These are phyloP conservation scores for Poa pratensis DNA, from an alignment of 176 grass and related monocot species.

Conservation along the genomic window DNA sequence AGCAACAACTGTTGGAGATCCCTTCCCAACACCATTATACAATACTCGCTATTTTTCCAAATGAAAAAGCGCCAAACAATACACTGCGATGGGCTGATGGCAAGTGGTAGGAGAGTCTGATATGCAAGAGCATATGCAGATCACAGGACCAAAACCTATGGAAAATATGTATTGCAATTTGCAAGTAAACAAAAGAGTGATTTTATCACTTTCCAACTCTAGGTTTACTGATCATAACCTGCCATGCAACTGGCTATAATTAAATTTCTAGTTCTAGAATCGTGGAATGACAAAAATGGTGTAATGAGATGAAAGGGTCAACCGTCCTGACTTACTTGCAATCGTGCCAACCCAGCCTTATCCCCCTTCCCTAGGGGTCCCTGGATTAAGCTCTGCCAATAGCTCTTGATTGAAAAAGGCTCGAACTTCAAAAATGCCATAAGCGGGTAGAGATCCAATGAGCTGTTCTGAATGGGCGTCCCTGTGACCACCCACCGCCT, in stretches of 20 bases:
- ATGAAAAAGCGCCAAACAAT: not conserved
- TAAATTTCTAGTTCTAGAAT: not conserved
- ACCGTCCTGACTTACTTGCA: slow-evolving; percentile 65
- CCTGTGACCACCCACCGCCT: slow-evolving; percentile 92
- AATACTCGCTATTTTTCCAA: not conserved
- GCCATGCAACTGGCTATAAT: not conserved
- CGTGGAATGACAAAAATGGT: not conserved
- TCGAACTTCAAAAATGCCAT: slow-evolving; percentile 89
- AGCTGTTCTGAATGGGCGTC: slow-evolving; percentile 93
- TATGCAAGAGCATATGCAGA: not conserved
- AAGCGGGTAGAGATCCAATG: slow-evolving; percentile 77
- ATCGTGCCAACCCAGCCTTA: slow-evolving; percentile 60
- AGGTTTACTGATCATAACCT: not conserved
- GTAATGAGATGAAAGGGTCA: slow-evolving; percentile 3
- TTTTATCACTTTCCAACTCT: not conserved
- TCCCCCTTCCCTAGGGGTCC: slow-evolving; percentile 61
- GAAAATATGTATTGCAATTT: not conserved
- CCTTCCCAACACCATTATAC: slow-evolving; percentile 6
- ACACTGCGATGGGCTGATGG: not conserved
- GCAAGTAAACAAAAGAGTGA: not conserved
- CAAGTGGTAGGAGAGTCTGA: slow-evolving; percentile 14
- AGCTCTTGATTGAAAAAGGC: slow-evolving; percentile 84
- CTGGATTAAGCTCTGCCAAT: slow-evolving; percentile 87
- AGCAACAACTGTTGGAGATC: slow-evolving; percentile 13
- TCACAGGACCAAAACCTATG: not conserved